These are phyloP conservation scores for Sugiyamaella castrensis DNA, from an alignment of 1,139 yeast species.

Conservation along the genomic window DNA sequence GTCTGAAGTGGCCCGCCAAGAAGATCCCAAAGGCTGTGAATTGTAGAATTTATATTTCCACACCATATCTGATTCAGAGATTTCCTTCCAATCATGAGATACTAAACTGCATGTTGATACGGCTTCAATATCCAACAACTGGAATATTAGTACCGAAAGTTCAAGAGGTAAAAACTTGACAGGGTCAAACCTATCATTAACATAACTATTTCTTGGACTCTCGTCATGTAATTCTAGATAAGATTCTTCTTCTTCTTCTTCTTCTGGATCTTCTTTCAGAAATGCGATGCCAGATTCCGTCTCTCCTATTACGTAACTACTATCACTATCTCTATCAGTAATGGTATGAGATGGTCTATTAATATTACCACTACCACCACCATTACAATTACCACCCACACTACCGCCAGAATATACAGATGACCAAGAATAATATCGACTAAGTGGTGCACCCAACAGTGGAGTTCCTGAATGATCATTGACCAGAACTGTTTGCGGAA, in stretches of 20 bases:
- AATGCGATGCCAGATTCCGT: slow-evolving; percentile 30
- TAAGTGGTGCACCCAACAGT: slow-evolving; percentile 3
- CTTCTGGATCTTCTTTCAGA: slow-evolving; percentile 14
- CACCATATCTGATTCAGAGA: slow-evolving; percentile 25
- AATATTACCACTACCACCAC: too few relatives aligned
- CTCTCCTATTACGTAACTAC: slow-evolving; percentile 15
- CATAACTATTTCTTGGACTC: too few relatives aligned
- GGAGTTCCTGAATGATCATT: too few relatives aligned
- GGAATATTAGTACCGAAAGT: slow-evolving; percentile 27
- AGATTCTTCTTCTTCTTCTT: slow-evolving; percentile 14
- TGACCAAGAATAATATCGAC: slow-evolving; percentile 20
- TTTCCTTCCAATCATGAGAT: slow-evolving; percentile 27
- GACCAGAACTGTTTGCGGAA: too few relatives aligned
- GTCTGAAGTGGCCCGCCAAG: slow-evolving; percentile 24
- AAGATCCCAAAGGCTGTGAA: slow-evolving; percentile 4
- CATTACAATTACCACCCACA: too few relatives aligned
- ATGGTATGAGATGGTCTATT: too few relatives aligned
- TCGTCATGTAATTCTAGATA: background rate
- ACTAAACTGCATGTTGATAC: slow-evolving; percentile 28
- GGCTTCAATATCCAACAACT: slow-evolving; percentile 23
- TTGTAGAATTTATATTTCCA: slow-evolving; percentile 30
- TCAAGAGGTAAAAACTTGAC: slow-evolving; percentile 30
- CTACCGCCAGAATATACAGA: slow-evolving; percentile 18
- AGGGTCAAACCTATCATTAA: slow-evolving; percentile 1
- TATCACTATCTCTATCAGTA: slow-evolving; percentile 7